Base-by-base conservation (phyloP, 176 grass and related monocot genomes). In the Oryza coarctata region DNA sequence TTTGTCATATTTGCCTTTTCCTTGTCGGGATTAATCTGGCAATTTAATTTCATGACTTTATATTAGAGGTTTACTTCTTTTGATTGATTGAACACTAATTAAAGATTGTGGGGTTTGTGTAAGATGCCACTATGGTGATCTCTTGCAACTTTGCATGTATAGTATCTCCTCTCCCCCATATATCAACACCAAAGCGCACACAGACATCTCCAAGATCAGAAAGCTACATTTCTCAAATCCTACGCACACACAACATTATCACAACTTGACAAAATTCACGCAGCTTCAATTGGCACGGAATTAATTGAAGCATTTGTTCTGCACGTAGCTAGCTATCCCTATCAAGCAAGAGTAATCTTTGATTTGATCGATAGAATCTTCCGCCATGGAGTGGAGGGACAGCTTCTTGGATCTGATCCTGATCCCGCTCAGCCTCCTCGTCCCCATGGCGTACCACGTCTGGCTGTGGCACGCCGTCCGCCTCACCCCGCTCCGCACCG, bases 401-500 rank as follows among this genome's bases (percentile, higher is more conserved):
- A 67, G 90, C 68, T 98, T 87, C 76, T 57, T 98, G 73, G 96
- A 98, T 49, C 50, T 95, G 25, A 67, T 80, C 28, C 81, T 98
- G 39, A 82, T 98, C 66, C 93, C 93, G 1, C 62, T 93, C 0
- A 86, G 90, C 23, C 75, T 98, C 5, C 82, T 95, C 11, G 52
- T 91, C 52, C 93, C 85, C 47, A 81, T 89, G 84, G 62, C 63
- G n/a, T 98, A 98, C 93, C 96, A 98, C 61, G 36, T n/a, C 11
- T 98, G 96, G 96, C 82, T 98, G 11, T 93, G 89, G 90, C 84
- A 65, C 67, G 88, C 67, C 26, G 61, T 95, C 68, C 90, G 90
- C 9, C 84, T 55, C 28, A 72, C 30, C 45, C 93, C 93, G 10
- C 81, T 88, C 23, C 49, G 84, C 61, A 98, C 96, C 45, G 77